These are phyloP conservation scores for Lachnellula cervina DNA, from an alignment of 2,329 filamentous ascomycete genomes.

Conservation along the genomic window DNA sequence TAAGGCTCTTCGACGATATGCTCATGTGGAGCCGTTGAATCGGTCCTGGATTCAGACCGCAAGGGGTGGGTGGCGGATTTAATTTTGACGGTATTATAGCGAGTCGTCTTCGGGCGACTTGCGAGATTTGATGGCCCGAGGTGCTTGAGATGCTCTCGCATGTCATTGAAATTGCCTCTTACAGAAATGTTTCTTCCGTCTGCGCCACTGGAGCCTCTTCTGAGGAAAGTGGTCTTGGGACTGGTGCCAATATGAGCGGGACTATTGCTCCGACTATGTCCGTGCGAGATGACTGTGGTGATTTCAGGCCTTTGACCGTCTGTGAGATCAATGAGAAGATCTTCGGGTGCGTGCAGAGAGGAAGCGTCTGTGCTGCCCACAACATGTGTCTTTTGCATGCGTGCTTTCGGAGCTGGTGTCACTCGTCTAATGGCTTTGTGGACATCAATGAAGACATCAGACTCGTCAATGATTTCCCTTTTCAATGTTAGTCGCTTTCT, in stretches of 20 bases:
- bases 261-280: conserved; percentile 12
- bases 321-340: conserved; percentile 41
- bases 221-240: conserved; percentile 50
- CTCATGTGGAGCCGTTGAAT: conserved; percentile 38
- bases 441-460: conserved; percentile 95
- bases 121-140: conserved; percentile 65
- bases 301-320: conserved; percentile 27
- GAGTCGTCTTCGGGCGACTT: conserved; percentile 57
- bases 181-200: conserved; percentile 53
- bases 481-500: conserved; percentile 22
- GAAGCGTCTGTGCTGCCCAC: conserved; percentile 41
- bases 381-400: conserved; percentile 54
- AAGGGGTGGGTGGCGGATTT: conserved; percentile 42
- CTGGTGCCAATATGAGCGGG: conserved; percentile 24
- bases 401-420: conserved; percentile 58
- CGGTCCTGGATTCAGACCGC: conserved; percentile 27
- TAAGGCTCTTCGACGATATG: conserved; percentile 38
- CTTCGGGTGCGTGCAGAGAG: conserved; percentile 29
- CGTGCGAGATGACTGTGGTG: conserved; percentile 18
- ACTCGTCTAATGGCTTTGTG: conserved; percentile 90
- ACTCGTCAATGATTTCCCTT: conserved; percentile 97
- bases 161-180: conserved; percentile 57
- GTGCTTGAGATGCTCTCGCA: conserved; percentile 58
- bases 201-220: conserved; percentile 49
- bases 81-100: conserved; percentile 61